These are phyloP conservation scores for Neofusicoccum laricinum DNA, from an alignment of 2,329 filamentous ascomycete genomes.

Conservation along the genomic window DNA sequence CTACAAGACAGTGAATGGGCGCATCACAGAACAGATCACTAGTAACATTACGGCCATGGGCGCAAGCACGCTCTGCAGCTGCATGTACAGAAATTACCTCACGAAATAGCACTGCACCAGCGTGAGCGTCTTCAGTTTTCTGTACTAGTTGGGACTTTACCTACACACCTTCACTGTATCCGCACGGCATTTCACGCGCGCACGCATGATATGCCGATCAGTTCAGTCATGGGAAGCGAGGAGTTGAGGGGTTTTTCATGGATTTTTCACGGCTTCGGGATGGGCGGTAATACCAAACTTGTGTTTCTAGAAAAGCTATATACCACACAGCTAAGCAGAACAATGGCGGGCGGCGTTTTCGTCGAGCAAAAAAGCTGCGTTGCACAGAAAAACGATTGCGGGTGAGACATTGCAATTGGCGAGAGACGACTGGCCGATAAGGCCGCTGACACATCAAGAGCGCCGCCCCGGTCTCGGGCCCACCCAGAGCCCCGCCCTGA, in stretches of 20 bases:
- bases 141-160: background rate
- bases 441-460: background rate
- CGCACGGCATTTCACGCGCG: background rate
- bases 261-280: background rate
- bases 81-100: constrained; percentile 44
- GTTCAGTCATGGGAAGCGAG: background rate
- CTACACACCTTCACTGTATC: background rate
- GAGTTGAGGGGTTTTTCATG: background rate
- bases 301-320: background rate
- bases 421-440: background rate
- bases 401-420: constrained; percentile 3
- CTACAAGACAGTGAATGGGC: constrained; percentile 40
- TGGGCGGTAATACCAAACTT: background rate
- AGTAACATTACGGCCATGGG: constrained; percentile 35
- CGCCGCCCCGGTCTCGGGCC: background rate
- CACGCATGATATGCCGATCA: background rate
- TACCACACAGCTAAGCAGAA: background rate
- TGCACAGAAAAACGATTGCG: background rate
- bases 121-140: background rate
- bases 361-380: background rate
- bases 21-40: constrained; percentile 34
- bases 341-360: background rate
- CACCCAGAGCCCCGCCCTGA: too few relatives aligned
- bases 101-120: background rate
- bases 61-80: constrained; percentile 40